Evolutionary conservation across 2,329 filamentous ascomycete genomes (phyloP).

Genomic region (Diaporthe longicolla): DNA sequence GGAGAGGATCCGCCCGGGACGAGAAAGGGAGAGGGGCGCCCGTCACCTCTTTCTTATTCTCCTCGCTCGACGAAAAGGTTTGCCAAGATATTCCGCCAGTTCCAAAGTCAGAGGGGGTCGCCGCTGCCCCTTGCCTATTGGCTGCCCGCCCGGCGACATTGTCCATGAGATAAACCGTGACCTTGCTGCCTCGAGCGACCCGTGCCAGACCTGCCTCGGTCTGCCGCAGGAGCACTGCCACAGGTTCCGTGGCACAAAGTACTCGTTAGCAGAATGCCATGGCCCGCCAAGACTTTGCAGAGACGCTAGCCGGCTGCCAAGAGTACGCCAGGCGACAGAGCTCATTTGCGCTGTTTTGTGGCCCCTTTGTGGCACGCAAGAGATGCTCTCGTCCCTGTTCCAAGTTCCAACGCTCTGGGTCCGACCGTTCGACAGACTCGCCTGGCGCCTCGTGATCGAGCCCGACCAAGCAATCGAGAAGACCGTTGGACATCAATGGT

Average conservation of each 20-base stretch:
- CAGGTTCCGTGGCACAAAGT: neutral
- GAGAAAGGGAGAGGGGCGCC: constrained; percentile 26
- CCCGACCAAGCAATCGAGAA: neutral
- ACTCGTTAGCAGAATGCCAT: constrained; percentile 32
- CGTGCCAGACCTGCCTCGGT: neutral
- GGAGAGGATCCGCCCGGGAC: constrained; percentile 31
- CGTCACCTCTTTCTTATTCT: constrained; percentile 35
- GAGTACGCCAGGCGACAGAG: constrained; percentile 23
- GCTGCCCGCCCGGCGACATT: constrained; percentile 25
- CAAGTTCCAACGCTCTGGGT: constrained; percentile 15
- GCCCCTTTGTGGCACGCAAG: constrained; percentile 2
- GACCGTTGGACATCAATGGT: constrained; percentile 3
- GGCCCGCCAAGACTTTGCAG: constrained; percentile 24
- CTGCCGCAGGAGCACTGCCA: neutral
- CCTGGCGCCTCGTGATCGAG: neutral
- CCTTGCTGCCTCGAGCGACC: constrained; percentile 13
- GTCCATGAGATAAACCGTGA: constrained; percentile 15
- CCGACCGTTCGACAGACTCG: constrained; percentile 13
- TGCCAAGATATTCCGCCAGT: constrained; percentile 34
- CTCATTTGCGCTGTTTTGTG: constrained; percentile 29
- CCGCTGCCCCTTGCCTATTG: constrained; percentile 32
- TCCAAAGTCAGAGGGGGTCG: constrained; percentile 30
- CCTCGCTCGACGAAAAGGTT: constrained; percentile 32
- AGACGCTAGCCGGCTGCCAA: constrained; percentile 32
- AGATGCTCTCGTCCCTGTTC: neutral